Evolutionary conservation across 805 yeast genomes (phyloP).

Genomic region (Yarrowia sp.): DNA sequence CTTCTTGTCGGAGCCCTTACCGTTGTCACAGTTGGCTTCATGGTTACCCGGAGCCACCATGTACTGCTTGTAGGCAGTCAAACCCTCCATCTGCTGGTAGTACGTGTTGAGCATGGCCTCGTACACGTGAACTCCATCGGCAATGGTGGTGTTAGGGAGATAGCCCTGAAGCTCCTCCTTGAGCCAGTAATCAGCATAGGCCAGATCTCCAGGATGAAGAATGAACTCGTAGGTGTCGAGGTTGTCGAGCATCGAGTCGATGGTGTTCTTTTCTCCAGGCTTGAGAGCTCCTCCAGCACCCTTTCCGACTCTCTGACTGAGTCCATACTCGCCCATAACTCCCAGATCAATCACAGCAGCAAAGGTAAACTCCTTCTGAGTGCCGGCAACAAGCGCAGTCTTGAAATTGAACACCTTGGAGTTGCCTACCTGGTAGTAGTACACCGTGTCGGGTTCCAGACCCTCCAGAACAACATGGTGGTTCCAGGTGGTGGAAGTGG

Average conservation of each 20-base stretch:
- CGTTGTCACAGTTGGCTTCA: conserved; percentile 44
- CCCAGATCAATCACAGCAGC: conserved; percentile 33
- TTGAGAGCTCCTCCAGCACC: conserved; percentile 20
- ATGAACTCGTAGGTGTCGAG: conserved; percentile 44
- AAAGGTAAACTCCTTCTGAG: conserved; percentile 37
- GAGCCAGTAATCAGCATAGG: conserved; percentile 49
- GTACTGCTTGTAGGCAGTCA: conserved; percentile 43
- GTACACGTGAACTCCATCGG: conserved; percentile 41
- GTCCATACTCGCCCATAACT: conserved; percentile 39
- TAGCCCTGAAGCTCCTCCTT: conserved; percentile 42
- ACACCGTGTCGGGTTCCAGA: conserved; percentile 46
- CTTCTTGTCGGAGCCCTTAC: conserved; percentile 39
- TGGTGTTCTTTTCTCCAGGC: conserved; percentile 40
- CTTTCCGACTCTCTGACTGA: conserved; percentile 35
- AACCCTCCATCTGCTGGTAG: conserved; percentile 42
- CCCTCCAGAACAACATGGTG: conserved; percentile 46
- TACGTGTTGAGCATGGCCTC: conserved; percentile 44
- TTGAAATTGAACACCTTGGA: conserved; percentile 35
- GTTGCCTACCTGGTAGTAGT: conserved; percentile 46
- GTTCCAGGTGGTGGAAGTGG: conserved; percentile 44
- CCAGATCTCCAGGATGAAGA: conserved; percentile 49
- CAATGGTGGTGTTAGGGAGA: conserved; percentile 39
- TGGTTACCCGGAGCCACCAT: conserved; percentile 48
- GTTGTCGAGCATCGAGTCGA: conserved; percentile 42
- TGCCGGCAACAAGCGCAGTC: conserved; percentile 42